A percentile compares a stretch with the other conserved stretches of the same genome.
These are phyloP conservation scores for Cyphellophora attinorum DNA, from an alignment of 2,329 filamentous ascomycete species.

Conservation along the genomic window DNA sequence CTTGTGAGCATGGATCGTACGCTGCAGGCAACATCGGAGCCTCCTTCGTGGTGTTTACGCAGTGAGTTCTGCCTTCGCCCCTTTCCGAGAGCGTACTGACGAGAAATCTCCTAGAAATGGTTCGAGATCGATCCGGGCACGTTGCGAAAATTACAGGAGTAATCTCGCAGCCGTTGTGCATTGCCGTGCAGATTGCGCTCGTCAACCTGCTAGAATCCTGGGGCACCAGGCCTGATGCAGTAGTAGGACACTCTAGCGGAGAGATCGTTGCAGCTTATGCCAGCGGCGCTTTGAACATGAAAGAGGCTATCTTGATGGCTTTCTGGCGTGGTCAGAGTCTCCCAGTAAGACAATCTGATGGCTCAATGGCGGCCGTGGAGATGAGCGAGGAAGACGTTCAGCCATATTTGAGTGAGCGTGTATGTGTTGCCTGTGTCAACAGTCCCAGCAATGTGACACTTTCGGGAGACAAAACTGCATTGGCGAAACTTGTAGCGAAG, in stretches of 20 bases:
- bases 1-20: too few species aligned
- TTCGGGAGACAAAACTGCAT: slow-evolving; percentile 21
- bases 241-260: slow-evolving; percentile 20
- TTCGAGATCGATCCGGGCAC: too few species aligned
- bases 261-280: slow-evolving; percentile 20
- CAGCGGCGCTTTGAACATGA: slow-evolving; percentile 15
- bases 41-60: too few species aligned
- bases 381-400: too few species aligned
- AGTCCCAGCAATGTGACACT: slow-evolving; percentile 27
- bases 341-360: too few species aligned
- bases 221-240: slow-evolving; percentile 9
- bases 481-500: slow-evolving; percentile 14
- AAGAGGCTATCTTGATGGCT: slow-evolving; percentile 21
- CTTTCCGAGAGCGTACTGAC: too few species aligned
- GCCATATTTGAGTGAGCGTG: too few species aligned
- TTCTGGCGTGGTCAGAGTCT: slow-evolving; percentile 23
- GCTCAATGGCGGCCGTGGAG: too few species aligned
- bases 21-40: too few species aligned
- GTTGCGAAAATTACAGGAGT: too few species aligned
- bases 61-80: too few species aligned
- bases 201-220: slow-evolving; percentile 15
- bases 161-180: slow-evolving; percentile 16
- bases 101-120: too few species aligned
- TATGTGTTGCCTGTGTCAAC: slow-evolving; percentile 33
- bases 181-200: slow-evolving; percentile 17